Conservation (phyloP, 2,329 filamentous ascomycete species). For the Aspergillus costaricaensis region DNA sequence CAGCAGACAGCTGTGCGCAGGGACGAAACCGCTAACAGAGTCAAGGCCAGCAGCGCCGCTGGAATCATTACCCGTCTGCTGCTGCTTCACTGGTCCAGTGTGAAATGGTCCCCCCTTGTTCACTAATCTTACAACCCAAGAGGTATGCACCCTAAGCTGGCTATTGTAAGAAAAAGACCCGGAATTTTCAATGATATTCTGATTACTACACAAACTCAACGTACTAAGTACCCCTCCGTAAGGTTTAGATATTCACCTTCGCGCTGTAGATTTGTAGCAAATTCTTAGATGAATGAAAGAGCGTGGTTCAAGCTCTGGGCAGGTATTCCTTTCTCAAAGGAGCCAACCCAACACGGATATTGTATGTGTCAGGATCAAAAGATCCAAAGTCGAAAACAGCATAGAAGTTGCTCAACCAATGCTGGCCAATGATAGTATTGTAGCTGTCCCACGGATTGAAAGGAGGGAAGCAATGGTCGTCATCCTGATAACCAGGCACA, state of each 20-base stretch:
- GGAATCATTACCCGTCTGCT: conserved; percentile 35
- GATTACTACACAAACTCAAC: too few species aligned
- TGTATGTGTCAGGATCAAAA: background rate
- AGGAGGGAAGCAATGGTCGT: background rate
- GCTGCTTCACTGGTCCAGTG: conserved; percentile 14
- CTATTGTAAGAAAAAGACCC: too few species aligned
- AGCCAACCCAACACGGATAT: background rate
- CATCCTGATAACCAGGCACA: background rate
- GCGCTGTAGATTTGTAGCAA: too few species aligned
- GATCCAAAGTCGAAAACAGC: background rate
- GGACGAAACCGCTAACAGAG: conserved; percentile 56
- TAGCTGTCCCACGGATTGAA: background rate
- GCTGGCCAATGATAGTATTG: background rate
- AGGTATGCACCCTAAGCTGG: too few species aligned
- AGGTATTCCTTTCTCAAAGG: conserved; percentile 4
- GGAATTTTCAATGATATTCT: too few species aligned
- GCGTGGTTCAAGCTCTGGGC: background rate
- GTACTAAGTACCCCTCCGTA: too few species aligned
- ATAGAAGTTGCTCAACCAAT: conserved; percentile 1
- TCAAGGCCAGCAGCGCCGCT: conserved; percentile 43
- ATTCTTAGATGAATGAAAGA: too few species aligned
- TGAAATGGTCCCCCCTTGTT: too few species aligned
- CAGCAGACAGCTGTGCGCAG: conserved; percentile 62
- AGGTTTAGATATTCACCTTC: too few species aligned
- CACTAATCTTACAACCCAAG: too few species aligned